phyloP scores from a whole-genome alignment of 1,139 yeast species.

The Blastobotrys proliferans region DNA sequence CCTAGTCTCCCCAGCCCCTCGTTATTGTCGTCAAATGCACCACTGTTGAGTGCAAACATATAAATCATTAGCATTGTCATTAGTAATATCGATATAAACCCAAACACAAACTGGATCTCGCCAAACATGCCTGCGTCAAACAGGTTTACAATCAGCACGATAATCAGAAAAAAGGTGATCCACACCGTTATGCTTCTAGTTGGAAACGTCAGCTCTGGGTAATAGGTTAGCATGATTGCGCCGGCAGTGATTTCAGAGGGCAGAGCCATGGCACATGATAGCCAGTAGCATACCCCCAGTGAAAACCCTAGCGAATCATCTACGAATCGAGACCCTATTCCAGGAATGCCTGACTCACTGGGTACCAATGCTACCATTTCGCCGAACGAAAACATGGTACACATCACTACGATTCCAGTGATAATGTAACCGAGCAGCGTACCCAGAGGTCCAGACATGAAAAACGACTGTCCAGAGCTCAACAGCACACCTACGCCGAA shows the following conservation, averaged over 20 bases:
- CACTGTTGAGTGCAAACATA: conserved; percentile 62
- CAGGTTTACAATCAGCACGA: conserved; percentile 52
- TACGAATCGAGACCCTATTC: conserved; percentile 67
- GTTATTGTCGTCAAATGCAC: conserved; percentile 30
- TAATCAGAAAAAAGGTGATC: conserved; percentile 53
- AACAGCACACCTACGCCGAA: conserved; percentile 77
- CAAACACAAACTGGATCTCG: conserved; percentile 63
- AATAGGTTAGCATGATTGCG: conserved; percentile 67
- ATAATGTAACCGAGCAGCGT: conserved; percentile 65
- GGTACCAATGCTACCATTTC: conserved; percentile 86
- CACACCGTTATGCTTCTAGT: conserved; percentile 59
- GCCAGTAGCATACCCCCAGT: conserved; percentile 73
- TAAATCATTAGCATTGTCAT: conserved; percentile 54
- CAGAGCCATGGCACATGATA: conserved; percentile 65
- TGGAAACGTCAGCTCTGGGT: conserved; percentile 49
- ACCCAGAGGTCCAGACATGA: conserved; percentile 81
- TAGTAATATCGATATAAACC: conserved; percentile 55
- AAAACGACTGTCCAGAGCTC: conserved; percentile 73
- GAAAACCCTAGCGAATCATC: conserved; percentile 86
- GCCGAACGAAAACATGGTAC: conserved; percentile 72
- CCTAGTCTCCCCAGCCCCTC: conserved; percentile 46
- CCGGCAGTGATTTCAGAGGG: conserved; percentile 82
- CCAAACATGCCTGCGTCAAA: conserved; percentile 71
- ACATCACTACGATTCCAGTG: conserved; percentile 62
- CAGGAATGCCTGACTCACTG: conserved; percentile 63